phyloP scores from a whole-genome alignment of 2,329 filamentous ascomycete species.

The Colletotrichum musae region DNA sequence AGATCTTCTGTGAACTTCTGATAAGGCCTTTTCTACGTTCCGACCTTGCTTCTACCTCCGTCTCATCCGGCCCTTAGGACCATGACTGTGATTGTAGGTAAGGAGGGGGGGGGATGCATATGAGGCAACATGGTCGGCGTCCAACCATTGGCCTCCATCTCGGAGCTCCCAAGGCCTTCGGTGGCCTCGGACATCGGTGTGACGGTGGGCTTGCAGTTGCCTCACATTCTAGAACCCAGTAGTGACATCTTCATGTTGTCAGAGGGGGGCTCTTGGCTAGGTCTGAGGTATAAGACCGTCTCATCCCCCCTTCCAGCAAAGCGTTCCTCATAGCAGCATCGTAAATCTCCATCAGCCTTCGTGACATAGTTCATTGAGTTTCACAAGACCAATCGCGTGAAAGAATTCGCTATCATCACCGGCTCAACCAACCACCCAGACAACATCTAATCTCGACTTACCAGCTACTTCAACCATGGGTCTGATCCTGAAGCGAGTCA shows the following conservation, averaged over 20 bases:
- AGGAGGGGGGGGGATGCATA: background rate
- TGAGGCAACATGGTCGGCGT: background rate
- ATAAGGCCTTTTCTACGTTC: slow-evolving; percentile 3
- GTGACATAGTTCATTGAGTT: background rate
- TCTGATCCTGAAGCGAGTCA: slow-evolving; percentile 51
- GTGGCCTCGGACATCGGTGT: slow-evolving; percentile 11
- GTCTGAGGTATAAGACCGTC: slow-evolving; percentile 27
- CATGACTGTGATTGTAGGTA: background rate
- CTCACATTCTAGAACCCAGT: slow-evolving; percentile 9
- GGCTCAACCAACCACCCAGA: background rate
- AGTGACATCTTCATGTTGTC: background rate
- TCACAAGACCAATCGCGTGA: background rate
- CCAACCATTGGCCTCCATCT: background rate
- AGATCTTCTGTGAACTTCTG: background rate
- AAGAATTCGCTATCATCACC: background rate
- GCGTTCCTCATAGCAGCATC: background rate
- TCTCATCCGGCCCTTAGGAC: slow-evolving; percentile 14
- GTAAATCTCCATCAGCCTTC: background rate
- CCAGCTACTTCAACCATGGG: slow-evolving; percentile 47
- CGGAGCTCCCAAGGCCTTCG: background rate
- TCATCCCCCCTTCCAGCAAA: background rate
- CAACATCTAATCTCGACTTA: background rate
- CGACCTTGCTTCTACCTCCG: slow-evolving; percentile 12
- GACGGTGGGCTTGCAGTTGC: slow-evolving; percentile 11
- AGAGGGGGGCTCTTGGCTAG: background rate